phyloP scores from a whole-genome alignment of 192 early-diverging fungal species.

The Chytriomyces confervae region DNA sequence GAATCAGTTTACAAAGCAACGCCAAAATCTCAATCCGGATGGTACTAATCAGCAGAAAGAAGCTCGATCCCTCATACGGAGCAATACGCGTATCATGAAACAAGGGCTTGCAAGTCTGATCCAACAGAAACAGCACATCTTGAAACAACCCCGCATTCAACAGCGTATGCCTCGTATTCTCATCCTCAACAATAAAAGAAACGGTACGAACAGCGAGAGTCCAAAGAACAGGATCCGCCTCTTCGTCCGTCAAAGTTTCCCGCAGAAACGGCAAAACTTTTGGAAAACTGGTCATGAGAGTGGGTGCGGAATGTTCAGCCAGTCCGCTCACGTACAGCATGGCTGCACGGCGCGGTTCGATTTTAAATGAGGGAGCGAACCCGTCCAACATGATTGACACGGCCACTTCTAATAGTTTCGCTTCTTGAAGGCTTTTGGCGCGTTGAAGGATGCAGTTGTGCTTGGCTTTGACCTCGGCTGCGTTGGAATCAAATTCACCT shows the following conservation, averaged over 20 bases:
- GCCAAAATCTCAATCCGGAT: neutral
- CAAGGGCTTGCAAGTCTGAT: too few relatives aligned
- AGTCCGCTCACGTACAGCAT: conserved; percentile 19
- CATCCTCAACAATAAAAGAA: neutral
- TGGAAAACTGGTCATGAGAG: neutral
- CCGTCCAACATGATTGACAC: conserved; percentile 15
- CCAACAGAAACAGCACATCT: too few relatives aligned
- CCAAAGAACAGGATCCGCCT: neutral
- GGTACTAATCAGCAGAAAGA: neutral
- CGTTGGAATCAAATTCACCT: neutral
- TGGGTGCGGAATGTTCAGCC: neutral
- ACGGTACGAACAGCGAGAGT: neutral
- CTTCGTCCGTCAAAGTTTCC: neutral
- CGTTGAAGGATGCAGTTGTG: neutral
- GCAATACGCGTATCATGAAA: too few relatives aligned
- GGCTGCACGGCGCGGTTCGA: conserved; percentile 27
- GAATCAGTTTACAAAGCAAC: neutral
- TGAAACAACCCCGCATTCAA: too few relatives aligned
- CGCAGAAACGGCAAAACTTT: conserved; percentile 3
- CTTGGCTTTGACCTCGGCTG: neutral
- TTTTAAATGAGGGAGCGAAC: conserved; percentile 12
- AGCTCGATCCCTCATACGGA: neutral
- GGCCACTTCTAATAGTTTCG: conserved; percentile 2
- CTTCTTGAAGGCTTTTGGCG: neutral
- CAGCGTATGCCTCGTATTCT: neutral